Percentiles rank a stretch among this genome's conserved stretches.
Evolutionary conservation across 1,284 basidiomycete species (phyloP).

Genomic region (Cryptococcus sp.): DNA sequence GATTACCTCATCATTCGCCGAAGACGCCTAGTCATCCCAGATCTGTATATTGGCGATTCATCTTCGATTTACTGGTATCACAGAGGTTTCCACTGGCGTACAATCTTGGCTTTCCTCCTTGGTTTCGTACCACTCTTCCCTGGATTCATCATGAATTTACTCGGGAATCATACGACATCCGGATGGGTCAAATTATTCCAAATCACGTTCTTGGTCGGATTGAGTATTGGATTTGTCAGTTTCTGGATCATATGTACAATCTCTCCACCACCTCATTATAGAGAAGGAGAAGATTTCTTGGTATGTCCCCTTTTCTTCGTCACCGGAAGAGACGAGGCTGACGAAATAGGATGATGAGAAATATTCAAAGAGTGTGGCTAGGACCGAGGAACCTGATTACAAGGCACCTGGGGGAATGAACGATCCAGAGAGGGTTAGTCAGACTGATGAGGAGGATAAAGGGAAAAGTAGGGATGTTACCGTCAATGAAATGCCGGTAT

Average conservation of each 20-base stretch:
- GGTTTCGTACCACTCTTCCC: constrained; percentile 20
- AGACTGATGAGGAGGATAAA: background rate
- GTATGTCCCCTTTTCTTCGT: background rate
- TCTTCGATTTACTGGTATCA: constrained; percentile 30
- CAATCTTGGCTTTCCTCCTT: constrained; percentile 18
- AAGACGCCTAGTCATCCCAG: constrained; percentile 37
- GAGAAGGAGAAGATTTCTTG: constrained; percentile 10
- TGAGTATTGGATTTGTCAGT: constrained; percentile 12
- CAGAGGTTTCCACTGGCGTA: constrained; percentile 26
- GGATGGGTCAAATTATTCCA: constrained; percentile 27
- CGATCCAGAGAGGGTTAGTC: background rate
- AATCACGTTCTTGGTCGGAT: constrained; percentile 25
- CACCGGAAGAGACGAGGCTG: background rate
- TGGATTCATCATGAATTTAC: constrained; percentile 22
- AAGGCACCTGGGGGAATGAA: background rate
- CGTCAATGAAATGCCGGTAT: background rate
- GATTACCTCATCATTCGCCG: constrained; percentile 49
- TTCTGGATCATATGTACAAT: constrained; percentile 13
- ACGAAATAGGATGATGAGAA: background rate
- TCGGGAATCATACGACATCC: constrained; percentile 10
- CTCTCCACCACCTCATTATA: constrained; percentile 12
- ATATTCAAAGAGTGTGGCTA: background rate
- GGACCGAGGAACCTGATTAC: background rate
- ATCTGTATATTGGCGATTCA: constrained; percentile 27
- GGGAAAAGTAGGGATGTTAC: background rate